Base-by-base conservation (phyloP, 495 filamentous ascomycete species). In the Recurvomyces mirabilis region DNA sequence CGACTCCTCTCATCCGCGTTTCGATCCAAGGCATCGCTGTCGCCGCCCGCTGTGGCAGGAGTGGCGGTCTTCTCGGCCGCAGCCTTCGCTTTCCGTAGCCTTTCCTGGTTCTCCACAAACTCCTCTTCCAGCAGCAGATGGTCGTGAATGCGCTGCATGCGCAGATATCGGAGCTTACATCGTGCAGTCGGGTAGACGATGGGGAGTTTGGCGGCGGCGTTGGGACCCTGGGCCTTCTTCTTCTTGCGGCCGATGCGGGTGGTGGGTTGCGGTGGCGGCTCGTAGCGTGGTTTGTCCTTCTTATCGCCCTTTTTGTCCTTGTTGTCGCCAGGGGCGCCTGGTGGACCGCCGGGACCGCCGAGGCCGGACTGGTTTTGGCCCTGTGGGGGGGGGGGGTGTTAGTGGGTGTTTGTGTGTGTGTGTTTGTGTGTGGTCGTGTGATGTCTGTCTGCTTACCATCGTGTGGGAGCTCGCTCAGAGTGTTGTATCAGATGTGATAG, bases 201-300 rank as follows among this genome's bases (percentile, higher is more conserved):
- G 30, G 91, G 91, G 5, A 99, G 79, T 65, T 99, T 99, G 18
- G 87, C 81, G 9, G 91, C 82, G 29, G 91, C 87, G 64, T 86
- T 94, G 43, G 87, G 85, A 38, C 91, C 93, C 46, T 81, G 87
- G 26, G 75, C 77, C 75, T 80, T 91, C 68, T 87, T 87, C 77
- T 96, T 96, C 79, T 87, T 93, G 52, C 89, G 82, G n/a, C 91
- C 91, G 61, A 99, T 82, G 60, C 91, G 87, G 46, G 91, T 96
- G 25, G 91, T 98, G 31, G 91, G 91, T 47, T 85, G 83, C 62
- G 93, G 93, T 46, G 91, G 91, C 36, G 91, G 91, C 62, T 99
- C 91, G 70, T 99, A 96, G 81, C 86, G 94, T 50, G 93, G 91
- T 77, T 96, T 96, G 36, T 96, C 87, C 74, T 99, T 94, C 87